These are phyloP conservation scores for Periconia sp. DNA, from an alignment of 2,329 filamentous ascomycete species.

Conservation along the genomic window DNA sequence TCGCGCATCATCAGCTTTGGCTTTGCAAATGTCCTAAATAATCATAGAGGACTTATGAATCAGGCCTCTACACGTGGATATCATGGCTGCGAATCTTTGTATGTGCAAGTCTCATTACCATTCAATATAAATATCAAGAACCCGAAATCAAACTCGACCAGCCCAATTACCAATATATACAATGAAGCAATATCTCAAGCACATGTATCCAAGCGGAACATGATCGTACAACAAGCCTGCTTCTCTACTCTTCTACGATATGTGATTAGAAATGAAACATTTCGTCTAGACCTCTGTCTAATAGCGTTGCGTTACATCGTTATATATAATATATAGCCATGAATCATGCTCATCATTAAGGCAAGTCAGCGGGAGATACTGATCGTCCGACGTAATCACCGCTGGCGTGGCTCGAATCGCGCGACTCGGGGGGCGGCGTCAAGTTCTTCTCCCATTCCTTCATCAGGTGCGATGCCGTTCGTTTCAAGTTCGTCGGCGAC, in stretches of 20 bases:
- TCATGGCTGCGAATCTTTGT: background rate
- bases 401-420: conserved; percentile 35
- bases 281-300: conserved; percentile 31
- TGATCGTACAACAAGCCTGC: conserved; percentile 29
- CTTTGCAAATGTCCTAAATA: too few relatives aligned
- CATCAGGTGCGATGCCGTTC: conserved; percentile 84
- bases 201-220: background rate
- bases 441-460: conserved; percentile 88
- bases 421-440: conserved; percentile 53
- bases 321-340: conserved; percentile 19
- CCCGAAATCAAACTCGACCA: background rate
- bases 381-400: conserved; percentile 45
- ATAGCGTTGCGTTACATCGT: conserved; percentile 40
- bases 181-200: conserved; percentile 2
- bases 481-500: conserved; percentile 77
- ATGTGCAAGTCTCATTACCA: conserved; percentile 5
- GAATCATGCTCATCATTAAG: conserved; percentile 30
- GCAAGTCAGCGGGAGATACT: conserved; percentile 25
- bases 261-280: conserved; percentile 30
- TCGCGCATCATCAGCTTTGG: too few relatives aligned
- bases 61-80: too few relatives aligned
- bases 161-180: conserved; percentile 4
- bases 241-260: conserved; percentile 12
- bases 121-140: conserved; percentile 6
- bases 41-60: too few relatives aligned